Evolutionary conservation across 192 early-diverging fungal genomes (phyloP), one percentile per base, ranked within the genome.

Genomic region (Rhizoclosmatium globosum): DNA sequence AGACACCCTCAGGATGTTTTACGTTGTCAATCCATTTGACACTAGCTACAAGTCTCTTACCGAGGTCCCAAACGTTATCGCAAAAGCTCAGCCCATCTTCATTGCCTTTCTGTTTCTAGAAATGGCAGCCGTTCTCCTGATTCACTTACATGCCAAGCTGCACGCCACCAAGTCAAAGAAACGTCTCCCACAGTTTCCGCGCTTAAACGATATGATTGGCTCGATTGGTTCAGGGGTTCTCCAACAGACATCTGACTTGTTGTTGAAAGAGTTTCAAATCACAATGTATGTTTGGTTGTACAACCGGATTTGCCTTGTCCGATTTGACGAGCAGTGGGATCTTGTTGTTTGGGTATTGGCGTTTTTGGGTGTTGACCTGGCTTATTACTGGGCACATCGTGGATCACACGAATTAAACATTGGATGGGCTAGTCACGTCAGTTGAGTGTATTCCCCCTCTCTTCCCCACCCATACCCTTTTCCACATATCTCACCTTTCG

Each of bases 351-450:
- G 89, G 89, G 61, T 88, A 58, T 79, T 81, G 38, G 85, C 86
- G 21, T 90, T 90, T 64, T 70, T 90, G n/a, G 78, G 71, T 13
- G 84, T 84, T 17, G 89, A 89, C 81, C 81, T 83, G n/a, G 79
- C 44, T 4, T 81, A 84, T 67, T 82, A 84, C 38, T 87, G 81
- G 82, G 89, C 89, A 60, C 89, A 91, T 53, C 79, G 89, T 23
- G 85, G 82, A 6, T 88, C 88, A 4, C 89, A 91, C 66, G 89
- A 91, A 78, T 77, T 91, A 39, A 91, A 89, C 76, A 74, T 90
- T 50, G 80, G 89, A 43, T 91, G 89, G 89, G 88, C 89, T 50
- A 79, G 82, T 2, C 89, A 91, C 66, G 82, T 84, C 43, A 61
- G 74, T 75, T n/a, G 46, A 45, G n/a, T n/a, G 9, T 39, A 11